Conservation (phyloP, 257 asterid species). For the Salvia hispanica region DNA sequence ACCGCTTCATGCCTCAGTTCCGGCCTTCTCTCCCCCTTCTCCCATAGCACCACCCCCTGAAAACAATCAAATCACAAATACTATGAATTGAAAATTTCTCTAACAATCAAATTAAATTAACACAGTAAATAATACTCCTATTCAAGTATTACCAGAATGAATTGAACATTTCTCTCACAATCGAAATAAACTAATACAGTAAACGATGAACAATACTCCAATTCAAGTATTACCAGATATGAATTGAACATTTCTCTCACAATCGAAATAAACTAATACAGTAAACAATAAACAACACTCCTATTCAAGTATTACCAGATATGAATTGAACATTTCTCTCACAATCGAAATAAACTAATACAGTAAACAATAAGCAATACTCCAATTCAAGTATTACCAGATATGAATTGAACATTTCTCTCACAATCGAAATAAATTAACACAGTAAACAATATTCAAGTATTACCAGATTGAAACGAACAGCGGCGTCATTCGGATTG, state of each 20-base stretch:
- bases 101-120: background rate
- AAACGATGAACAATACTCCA: too few relatives aligned
- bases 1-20: conserved; percentile 58
- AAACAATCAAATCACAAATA: background rate
- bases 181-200: too few relatives aligned
- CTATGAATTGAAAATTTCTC: background rate
- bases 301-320: too few relatives aligned
- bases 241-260: conserved; percentile 60
- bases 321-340: background rate
- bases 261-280: too few relatives aligned
- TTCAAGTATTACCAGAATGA: too few relatives aligned
- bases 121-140: background rate
- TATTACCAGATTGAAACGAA: conserved; percentile 66
- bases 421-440: too few relatives aligned
- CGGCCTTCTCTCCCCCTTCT: conserved; percentile 50
- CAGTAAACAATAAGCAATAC: background rate
- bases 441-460: background rate
- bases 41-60: conserved; percentile 80
- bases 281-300: too few relatives aligned
- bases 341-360: background rate
- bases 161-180: too few relatives aligned
- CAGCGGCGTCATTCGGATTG: conserved; percentile 56
- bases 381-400: too few relatives aligned
- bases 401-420: too few relatives aligned
- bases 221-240: conserved; percentile 50